These are phyloP conservation scores for Geotrichum reessii DNA, from an alignment of 1,139 yeast genomes.

Conservation along the genomic window DNA sequence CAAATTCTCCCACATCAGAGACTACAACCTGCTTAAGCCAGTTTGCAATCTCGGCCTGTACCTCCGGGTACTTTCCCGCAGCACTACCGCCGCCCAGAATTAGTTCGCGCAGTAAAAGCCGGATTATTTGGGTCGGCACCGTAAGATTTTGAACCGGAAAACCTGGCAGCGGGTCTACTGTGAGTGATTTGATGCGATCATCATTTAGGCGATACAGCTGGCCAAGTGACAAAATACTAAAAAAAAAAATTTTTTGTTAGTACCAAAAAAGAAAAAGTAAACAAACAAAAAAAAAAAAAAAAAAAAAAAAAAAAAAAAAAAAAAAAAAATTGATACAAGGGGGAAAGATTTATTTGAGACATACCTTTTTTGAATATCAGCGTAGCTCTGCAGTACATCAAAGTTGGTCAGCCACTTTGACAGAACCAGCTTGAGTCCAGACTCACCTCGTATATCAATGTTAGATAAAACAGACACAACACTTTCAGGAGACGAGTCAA, in stretches of 20 bases:
- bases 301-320: too few relatives aligned
- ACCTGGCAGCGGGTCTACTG: constrained; percentile 66
- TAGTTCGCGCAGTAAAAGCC: constrained; percentile 63
- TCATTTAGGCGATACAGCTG: constrained; percentile 58
- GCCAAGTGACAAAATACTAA: constrained; percentile 55
- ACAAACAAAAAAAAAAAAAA: too few relatives aligned
- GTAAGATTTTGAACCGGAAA: constrained; percentile 64
- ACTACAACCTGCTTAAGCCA: constrained; percentile 63
- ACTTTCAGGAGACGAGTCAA: constrained; percentile 53
- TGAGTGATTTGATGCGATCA: constrained; percentile 44
- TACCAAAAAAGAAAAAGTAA: too few relatives aligned
- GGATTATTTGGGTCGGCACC: constrained; percentile 69
- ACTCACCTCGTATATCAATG: constrained; percentile 27
- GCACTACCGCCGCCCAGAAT: constrained; percentile 32
- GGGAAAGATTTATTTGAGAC: background rate
- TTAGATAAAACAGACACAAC: constrained; percentile 54
- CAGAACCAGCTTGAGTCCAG: constrained; percentile 48
- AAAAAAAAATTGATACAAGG: background rate
- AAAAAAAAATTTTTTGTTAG: too few relatives aligned
- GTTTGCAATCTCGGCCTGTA: constrained; percentile 39
- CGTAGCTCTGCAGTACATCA: constrained; percentile 74
- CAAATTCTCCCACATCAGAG: constrained; percentile 51
- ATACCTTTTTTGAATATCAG: constrained; percentile 57
- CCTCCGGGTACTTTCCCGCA: constrained; percentile 23
- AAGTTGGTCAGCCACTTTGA: constrained; percentile 81